Base-by-base conservation (phyloP, 139 green algal species). In the Mesostigma viride region DNA sequence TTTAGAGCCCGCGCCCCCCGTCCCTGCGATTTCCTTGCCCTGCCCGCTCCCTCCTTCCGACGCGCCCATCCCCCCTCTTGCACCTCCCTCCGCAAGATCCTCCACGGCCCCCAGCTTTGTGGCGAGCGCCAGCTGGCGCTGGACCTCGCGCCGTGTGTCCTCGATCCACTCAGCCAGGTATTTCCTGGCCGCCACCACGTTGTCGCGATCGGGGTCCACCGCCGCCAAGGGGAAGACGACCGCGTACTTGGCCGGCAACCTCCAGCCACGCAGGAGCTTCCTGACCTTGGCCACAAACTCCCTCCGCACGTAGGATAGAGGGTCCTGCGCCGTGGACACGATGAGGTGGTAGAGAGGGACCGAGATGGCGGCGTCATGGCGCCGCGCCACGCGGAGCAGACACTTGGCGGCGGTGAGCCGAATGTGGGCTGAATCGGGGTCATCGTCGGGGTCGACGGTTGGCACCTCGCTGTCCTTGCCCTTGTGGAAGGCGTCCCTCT, bases 221-320 rank as follows among this genome's bases (percentile, higher is more conserved):
- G 64, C 80, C 56, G 77, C 70, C 31, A 94, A 68, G 1, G 82
- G 65, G 45, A 90, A 79, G 27, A 87, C 71, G 28, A 80, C 82
- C 1, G 86, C 82, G 44, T 82, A 89, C 65, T 89, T 90, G 74
- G 81, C 70, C 1, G 76, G 53, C 47, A 76, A n/a, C 26, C 32
- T 58, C 8, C 64, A 51, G 20, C 74, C 56, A 31, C 35, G 11
- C 22, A 85, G 58, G 0, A 51, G 69, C 3, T 59, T 51, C 0
- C 56, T 33, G 44, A 91, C 69, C 68, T 88, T 81, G 31, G 30
- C 8, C 0, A 67, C 71, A 65, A 87, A 80, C 17, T 30, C 34
- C 1, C 65, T 45, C 24, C 87, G 80, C 31, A 90, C 82, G 17
- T 83, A 79, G 32, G 70, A 31, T 11, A 69, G 31, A 0, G 73